Evolutionary conservation across 345 rosid genomes (phyloP).

Genomic region (Viola odorata): DNA sequence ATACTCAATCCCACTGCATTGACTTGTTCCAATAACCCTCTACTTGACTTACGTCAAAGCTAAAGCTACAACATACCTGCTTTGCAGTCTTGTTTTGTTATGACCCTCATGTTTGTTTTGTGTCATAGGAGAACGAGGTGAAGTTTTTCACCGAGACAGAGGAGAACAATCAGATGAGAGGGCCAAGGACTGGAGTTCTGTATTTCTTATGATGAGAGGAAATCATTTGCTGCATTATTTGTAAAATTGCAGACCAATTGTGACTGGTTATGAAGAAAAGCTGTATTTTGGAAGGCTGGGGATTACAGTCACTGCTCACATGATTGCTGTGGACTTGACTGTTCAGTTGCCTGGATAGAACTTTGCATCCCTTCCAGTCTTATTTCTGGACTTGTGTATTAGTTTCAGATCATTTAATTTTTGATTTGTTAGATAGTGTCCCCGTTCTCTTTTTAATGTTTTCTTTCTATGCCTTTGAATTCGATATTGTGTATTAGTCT

Average conservation of each 20-base stretch:
- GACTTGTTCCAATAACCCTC: no score
- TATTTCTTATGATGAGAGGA: conserved; percentile 63
- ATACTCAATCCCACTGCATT: no score
- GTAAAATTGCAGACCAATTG: conserved; percentile 24
- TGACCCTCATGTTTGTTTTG: background rate
- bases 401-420: conserved; percentile 13
- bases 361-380: conserved; percentile 20
- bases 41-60: no score
- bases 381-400: conserved; percentile 23
- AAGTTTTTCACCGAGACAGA: conserved; percentile 97
- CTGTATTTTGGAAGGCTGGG: conserved; percentile 4
- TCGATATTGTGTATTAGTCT: background rate
- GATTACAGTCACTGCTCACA: conserved; percentile 5
- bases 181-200: conserved; percentile 96
- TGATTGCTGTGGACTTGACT: conserved; percentile 20
- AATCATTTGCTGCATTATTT: conserved; percentile 5
- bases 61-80: no score
- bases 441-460: background rate
- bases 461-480: conserved; percentile 1
- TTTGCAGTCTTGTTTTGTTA: background rate
- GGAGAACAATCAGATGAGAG: conserved; percentile 99
- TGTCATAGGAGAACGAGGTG: conserved; percentile 84
- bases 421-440: conserved; percentile 12
- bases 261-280: conserved; percentile 9
- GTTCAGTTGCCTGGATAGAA: conserved; percentile 9